These are phyloP conservation scores for Ettlia oleoabundans DNA, from an alignment of 139 green algal genomes.

Conservation along the genomic window DNA sequence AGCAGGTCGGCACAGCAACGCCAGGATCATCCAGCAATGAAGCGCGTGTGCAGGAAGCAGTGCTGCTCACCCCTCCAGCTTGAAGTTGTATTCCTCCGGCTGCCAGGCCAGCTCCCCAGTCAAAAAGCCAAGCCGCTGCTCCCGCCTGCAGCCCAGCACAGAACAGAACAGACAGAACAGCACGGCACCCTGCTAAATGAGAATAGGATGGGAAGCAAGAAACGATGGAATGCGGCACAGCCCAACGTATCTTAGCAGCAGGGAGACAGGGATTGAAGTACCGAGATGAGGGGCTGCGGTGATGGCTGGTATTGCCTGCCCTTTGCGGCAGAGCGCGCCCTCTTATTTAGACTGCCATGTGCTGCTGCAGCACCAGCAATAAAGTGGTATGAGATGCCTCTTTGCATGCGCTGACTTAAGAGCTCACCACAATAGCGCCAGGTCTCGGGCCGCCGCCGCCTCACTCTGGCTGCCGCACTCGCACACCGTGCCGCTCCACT, in stretches of 20 bases:
- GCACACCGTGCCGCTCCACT: neutral
- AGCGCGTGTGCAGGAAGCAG: neutral
- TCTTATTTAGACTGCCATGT: neutral
- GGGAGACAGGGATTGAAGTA: neutral
- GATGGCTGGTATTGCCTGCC: too few species aligned
- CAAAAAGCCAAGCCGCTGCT: constrained; percentile 20
- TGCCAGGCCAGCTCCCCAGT: constrained; percentile 1
- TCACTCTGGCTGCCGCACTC: constrained; percentile 22
- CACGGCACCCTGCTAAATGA: too few species aligned
- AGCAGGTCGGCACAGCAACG: too few species aligned
- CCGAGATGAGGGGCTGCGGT: neutral
- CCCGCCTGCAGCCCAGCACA: neutral
- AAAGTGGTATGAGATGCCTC: too few species aligned
- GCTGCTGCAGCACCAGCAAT: too few species aligned
- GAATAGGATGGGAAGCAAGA: neutral
- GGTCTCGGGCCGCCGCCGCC: constrained; percentile 12
- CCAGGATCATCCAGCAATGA: too few species aligned
- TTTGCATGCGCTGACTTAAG: too few species aligned
- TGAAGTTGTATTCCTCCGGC: constrained; percentile 21
- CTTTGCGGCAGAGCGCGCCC: too few species aligned
- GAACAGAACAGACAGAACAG: neutral
- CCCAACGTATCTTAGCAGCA: neutral
- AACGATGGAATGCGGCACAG: neutral
- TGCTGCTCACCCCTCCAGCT: constrained; percentile 1
- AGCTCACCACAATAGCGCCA: constrained; percentile 8